Base-by-base conservation (phyloP, 2,329 filamentous ascomycete species). In the Nothophaeocryptopus gaeumannii region DNA sequence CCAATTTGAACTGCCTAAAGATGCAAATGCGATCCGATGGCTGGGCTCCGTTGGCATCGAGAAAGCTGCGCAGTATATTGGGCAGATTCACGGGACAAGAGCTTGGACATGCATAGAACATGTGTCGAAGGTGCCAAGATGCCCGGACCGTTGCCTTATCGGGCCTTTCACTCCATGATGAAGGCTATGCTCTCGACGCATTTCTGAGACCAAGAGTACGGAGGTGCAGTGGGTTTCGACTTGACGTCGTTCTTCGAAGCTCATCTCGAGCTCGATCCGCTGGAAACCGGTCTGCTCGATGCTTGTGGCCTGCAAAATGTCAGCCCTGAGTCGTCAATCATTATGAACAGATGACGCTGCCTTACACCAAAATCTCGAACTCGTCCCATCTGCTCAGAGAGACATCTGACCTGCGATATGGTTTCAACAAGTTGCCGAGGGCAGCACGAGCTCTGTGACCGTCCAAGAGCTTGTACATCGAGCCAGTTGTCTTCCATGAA, bases 371-470 rank as follows among this genome's bases (percentile, higher is more conserved):
- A 15, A 67, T 70, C 70, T 97, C 92, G 67, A 95, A 96, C 55
- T 88, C 83, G 50, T 79, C 77, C 63, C 88, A 88, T 55, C 79
- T 85, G 53, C 75, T 75, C 35, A 96, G 72, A 61, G 91, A 88
- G 45, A 75, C 76, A 13, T 75, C 72, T 0, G 82, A 85, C 44
- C 89, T 77, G 14, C 90, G 83, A 71, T 96, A 96, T 2, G 82
- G 77, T 63, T 84, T 84, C 11, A 96, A 71, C 12, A 86, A 70
- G 67, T 42, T 70, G 63, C 63, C 81, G 33, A 71, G 62, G 63
- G 69, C 62, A 15, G 59, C 55, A 7, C 65, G 56, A 11, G 67
- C 71, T 3, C 61, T 70, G 61, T 56, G 69, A 58, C 66, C 74
- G 26, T 74, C 80, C 38, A 80, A 74, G 26, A 89, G 70, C 45